Base-by-base conservation (phyloP, 2,329 filamentous ascomycete genomes). In the Diaporthe sp. region DNA sequence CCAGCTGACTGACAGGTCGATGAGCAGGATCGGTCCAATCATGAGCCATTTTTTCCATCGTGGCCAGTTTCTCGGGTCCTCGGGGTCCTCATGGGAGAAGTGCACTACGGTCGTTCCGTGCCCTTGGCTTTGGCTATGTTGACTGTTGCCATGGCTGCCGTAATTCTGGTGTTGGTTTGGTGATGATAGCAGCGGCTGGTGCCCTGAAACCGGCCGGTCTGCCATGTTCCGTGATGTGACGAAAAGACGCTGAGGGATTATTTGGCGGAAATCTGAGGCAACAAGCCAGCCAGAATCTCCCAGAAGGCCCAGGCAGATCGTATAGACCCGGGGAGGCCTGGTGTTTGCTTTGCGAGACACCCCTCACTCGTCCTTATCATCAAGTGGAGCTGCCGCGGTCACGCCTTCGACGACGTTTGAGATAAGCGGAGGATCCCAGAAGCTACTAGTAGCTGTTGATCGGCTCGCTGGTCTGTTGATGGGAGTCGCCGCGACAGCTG, bases 1-100 rank as follows among this genome's bases (percentile, higher is more conserved):
- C 83, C 86, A 88, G n/a, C 79, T 81, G 34, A 83, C 82, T 3
- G 79, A 82, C 6, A 84, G 76, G 72, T 83, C 82, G 65, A 82
- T 79, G 3, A 82, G 77, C 0, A 80, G 79, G 34, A 84, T 81
- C 22, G 77, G 80, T 10, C 79, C 74, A 2, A 84, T 80, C 20
- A 82, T 82, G 4, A 80, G 76, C 82, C 82, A 83, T 78, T 84
- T 84, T 47, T 79, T 78, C 80, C 81, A 83, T n/a, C 76, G 53
- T 3, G 81, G 77, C 82, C 82, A 84, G 65, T 83, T 82, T 4
- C 82, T 78, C 1, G 82, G 83, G 44, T 83, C 82, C 17, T 75
- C 77, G 10, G 78, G 77, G 31, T 80, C 79, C n/a, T 44, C 76
- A 15, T 57, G 53, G 1, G 75, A 70, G 57, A 80, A 80, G n/a